Evolutionary conservation across 2,329 filamentous ascomycete species (phyloP), one percentile per base, ranked within the genome.

Genomic region (Niveomyces coronatus): DNA sequence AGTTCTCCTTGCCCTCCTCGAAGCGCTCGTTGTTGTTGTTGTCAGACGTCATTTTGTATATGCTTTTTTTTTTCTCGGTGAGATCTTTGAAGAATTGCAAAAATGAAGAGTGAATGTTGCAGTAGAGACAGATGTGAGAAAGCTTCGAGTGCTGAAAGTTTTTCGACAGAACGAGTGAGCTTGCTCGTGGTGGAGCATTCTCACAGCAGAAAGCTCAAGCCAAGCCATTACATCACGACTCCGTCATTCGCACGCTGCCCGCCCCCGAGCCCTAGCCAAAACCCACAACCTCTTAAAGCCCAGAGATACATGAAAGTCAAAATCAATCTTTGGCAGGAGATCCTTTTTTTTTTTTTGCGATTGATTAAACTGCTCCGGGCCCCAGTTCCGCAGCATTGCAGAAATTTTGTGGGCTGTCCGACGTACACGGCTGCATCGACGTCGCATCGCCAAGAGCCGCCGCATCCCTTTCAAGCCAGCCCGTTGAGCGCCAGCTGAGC

Each of bases 1-100:
- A 78, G 56, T 82, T 65, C 43, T 69, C 57, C 55, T 77, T 66
- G 49, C 83, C 82, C 63, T 86, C 79, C 43, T 85, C 65, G 63
- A 74, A 87, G 28, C 28, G 39, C 7, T 36, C 33, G 23, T 26
- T 32, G 33, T 37, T 26, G 10, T 31, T 19, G 10, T 18, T 29
- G 23, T n/a, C n/a, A n/a, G 22, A 14, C n/a, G 39, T 4, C 39
- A 37, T 36, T 32, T 27, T 32, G 29, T 15, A n/a, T 16, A 9
- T 17, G 9, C 9, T 17, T 31, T 24, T 7, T 7, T 24, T 24
- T 7, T 24, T 11, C 11, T 24, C n/a, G n/a, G n/a, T n/a, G n/a
- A n/a, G n/a, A n/a, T n/a, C n/a, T n/a, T n/a, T n/a, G n/a, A n/a
- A n/a, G 13, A 20, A 17, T 24, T 14, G n/a, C 16, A n/a, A 34